phyloP scores from a whole-genome alignment of 768 basidiomycete species.

The Thelephora ganbajun region DNA sequence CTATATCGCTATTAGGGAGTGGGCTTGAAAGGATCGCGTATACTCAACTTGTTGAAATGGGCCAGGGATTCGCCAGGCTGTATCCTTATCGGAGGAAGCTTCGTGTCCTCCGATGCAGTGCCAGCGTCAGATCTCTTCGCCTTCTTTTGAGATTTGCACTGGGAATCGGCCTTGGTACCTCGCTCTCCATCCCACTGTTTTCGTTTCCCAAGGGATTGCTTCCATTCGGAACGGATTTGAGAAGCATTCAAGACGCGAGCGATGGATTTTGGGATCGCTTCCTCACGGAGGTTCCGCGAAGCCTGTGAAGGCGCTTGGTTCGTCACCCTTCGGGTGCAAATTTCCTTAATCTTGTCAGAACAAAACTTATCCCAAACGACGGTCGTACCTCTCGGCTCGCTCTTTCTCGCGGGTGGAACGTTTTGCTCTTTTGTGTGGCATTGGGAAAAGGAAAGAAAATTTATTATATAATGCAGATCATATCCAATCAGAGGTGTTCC shows the following conservation, averaged over 20 bases:
- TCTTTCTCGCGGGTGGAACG: slow-evolving; percentile 17
- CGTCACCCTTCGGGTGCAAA: neutral
- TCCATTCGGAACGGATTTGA: slow-evolving; percentile 41
- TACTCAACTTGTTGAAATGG: slow-evolving; percentile 60
- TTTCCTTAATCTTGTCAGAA: no score
- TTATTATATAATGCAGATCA: no score
- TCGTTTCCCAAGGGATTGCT: slow-evolving; percentile 25
- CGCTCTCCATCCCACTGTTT: slow-evolving; percentile 12
- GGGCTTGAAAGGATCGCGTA: neutral
- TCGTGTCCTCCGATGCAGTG: slow-evolving; percentile 1
- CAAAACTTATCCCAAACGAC: no score
- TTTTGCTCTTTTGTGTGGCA: slow-evolving; percentile 24
- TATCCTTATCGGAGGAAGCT: slow-evolving; percentile 25
- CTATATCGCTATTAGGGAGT: slow-evolving; percentile 21
- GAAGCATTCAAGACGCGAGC: slow-evolving; percentile 51
- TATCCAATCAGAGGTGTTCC: no score
- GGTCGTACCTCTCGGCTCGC: slow-evolving; percentile 13
- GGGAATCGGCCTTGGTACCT: slow-evolving; percentile 6
- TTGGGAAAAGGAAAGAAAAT: slow-evolving; percentile 1
- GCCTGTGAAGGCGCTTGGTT: slow-evolving; percentile 5
- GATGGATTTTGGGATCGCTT: slow-evolving; percentile 57
- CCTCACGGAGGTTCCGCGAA: slow-evolving; percentile 20
- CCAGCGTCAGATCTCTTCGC: slow-evolving; percentile 2
- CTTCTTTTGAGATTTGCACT: slow-evolving; percentile 17
- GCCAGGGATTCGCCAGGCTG: slow-evolving; percentile 56